Evolutionary conservation across 371 early-diverging fungal species (phyloP).

Genomic region (Mucor circinelloides): DNA sequence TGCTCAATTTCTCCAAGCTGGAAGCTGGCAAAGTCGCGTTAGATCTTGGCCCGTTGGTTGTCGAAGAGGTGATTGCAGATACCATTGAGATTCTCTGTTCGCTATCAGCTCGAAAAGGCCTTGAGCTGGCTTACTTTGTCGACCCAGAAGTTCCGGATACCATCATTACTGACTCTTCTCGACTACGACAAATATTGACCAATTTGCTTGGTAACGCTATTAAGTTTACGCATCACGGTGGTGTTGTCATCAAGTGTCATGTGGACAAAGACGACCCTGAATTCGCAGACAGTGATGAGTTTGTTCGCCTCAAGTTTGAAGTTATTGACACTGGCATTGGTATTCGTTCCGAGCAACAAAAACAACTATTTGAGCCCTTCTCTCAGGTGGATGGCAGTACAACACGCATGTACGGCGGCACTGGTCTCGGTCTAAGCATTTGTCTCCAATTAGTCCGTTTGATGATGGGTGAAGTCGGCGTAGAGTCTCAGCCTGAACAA

Average conservation of each 20-base stretch:
- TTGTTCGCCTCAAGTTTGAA: slow-evolving; percentile 44
- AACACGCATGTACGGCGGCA: slow-evolving; percentile 64
- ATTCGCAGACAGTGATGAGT: slow-evolving; percentile 2
- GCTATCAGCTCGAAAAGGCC: slow-evolving; percentile 50
- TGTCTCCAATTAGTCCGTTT: slow-evolving; percentile 56
- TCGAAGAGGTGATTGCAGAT: slow-evolving; percentile 60
- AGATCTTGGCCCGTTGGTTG: slow-evolving; percentile 52
- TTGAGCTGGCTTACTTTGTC: slow-evolving; percentile 56
- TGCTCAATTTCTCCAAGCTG: slow-evolving; percentile 57
- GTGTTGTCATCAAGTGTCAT: slow-evolving; percentile 53
- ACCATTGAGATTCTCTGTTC: slow-evolving; percentile 57
- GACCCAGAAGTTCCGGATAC: slow-evolving; percentile 50
- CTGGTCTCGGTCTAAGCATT: slow-evolving; percentile 67
- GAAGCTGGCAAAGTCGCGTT: slow-evolving; percentile 52
- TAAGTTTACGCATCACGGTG: slow-evolving; percentile 67
- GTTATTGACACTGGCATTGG: slow-evolving; percentile 70
- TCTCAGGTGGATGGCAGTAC: slow-evolving; percentile 67
- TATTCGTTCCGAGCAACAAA: slow-evolving; percentile 56
- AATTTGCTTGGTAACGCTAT: slow-evolving; percentile 65
- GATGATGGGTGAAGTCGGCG: slow-evolving; percentile 61
- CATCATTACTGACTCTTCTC: slow-evolving; percentile 43
- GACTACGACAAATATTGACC: slow-evolving; percentile 49
- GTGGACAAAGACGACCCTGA: slow-evolving; percentile 24
- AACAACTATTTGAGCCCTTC: slow-evolving; percentile 60
- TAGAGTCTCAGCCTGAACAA: slow-evolving; percentile 50